These are phyloP conservation scores for Metschnikowia santaceciliae DNA, from an alignment of 805 yeast genomes.

Conservation along the genomic window DNA sequence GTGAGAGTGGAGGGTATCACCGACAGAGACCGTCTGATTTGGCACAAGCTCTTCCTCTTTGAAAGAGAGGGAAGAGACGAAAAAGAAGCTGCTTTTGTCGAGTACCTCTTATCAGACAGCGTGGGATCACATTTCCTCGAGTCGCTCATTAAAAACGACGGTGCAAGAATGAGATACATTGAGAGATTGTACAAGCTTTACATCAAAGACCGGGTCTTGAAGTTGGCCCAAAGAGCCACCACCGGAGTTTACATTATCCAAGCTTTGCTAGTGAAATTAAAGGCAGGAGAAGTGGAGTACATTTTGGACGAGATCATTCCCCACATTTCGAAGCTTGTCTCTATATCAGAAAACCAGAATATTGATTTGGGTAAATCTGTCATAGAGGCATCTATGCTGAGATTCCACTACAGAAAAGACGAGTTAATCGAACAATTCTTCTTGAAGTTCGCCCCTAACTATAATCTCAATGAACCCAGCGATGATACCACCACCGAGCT, in stretches of 20 bases:
- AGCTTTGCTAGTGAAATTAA: slow-evolving; percentile 61
- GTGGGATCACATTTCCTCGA: slow-evolving; percentile 95
- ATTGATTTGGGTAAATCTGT: slow-evolving; percentile 65
- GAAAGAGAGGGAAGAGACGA: slow-evolving; percentile 49
- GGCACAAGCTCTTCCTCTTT: slow-evolving; percentile 58
- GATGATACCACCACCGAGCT: slow-evolving; percentile 44
- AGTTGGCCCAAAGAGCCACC: slow-evolving; percentile 75
- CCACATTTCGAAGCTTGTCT: slow-evolving; percentile 53
- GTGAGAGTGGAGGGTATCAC: slow-evolving; percentile 78
- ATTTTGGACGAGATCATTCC: slow-evolving; percentile 66
- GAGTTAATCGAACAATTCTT: slow-evolving; percentile 50
- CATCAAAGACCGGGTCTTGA: slow-evolving; percentile 69
- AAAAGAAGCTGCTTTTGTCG: slow-evolving; percentile 76
- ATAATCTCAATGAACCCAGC: slow-evolving; percentile 21
- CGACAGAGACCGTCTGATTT: slow-evolving; percentile 66
- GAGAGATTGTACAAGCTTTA: slow-evolving; percentile 67
- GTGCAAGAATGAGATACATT: slow-evolving; percentile 58
- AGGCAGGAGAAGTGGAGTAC: slow-evolving; percentile 56
- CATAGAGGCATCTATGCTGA: slow-evolving; percentile 59
- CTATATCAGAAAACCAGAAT: slow-evolving; percentile 51
- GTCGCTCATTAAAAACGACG: slow-evolving; percentile 58
- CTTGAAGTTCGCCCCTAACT: slow-evolving; percentile 40
- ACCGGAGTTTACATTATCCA: slow-evolving; percentile 81
- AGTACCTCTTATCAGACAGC: slow-evolving; percentile 75
- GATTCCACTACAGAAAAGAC: slow-evolving; percentile 56